Evolutionary conservation across 805 yeast genomes (phyloP), one percentile per base, ranked within the genome.

Genomic region (Lipomyces oligophaga): DNA sequence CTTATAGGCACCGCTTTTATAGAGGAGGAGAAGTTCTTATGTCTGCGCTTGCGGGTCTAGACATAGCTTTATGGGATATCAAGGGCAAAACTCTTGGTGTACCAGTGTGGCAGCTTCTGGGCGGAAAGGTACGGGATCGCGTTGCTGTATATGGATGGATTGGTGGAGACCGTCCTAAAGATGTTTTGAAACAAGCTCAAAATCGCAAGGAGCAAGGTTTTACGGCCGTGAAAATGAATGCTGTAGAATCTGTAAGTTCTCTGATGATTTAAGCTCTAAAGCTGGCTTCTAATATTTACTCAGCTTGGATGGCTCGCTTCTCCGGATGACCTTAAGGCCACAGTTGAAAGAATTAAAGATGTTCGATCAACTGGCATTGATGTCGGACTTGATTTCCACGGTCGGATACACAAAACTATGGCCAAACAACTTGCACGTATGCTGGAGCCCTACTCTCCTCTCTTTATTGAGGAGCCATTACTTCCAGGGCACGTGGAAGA

Each of bases 141-240:
- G 55, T 63, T 20, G 44, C 45, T 10, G 66, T 63, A 16, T 63
- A 63, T 38, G 63, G 63, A 15, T 63, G 66, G 66, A 63, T 63
- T 45, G 66, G 66, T 8, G 66, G 66, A 16, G 63, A 59, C 52
- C 53, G 58, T 7, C 63, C 63, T 2, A 36, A 58, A 21, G 59
- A 60, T 42, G 66, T 63, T 20, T 51, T 38, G 19, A 40, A 33
- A 20, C 60, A 56, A n/a, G 66, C 66, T 38, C 41, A 38, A 30
- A 63, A 47, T 18, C 52, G 66, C 15, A 60, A 58, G 42, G 50
- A 40, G 20, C 64, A 63, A 39, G 66, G 66, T 2, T 63, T 63
- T 57, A 63, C 62, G 19, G 62, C 65, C 10, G 64, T 63, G 41
- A 63, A 63, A 47, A 63, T 63, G 66, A 63, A 63, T 41, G 65